phyloP scores from a whole-genome alignment of 2,329 filamentous ascomycete genomes.

The Whalleya microplaca region DNA sequence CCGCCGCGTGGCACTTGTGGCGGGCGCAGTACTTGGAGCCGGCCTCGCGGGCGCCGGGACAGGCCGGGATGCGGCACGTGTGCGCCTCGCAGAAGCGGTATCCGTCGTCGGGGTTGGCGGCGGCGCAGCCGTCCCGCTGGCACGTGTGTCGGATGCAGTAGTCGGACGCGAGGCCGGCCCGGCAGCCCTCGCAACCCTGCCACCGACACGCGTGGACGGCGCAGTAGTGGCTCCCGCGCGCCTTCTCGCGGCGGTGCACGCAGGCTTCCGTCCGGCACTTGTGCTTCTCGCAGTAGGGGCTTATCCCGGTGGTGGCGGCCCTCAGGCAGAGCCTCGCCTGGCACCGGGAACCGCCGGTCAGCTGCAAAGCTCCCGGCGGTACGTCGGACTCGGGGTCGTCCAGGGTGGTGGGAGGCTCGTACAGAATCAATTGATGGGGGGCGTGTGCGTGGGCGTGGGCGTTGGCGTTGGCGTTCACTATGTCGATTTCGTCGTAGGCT shows the following conservation, averaged over 20 bases:
- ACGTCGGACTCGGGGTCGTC: not conserved
- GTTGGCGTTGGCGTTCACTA: too few species aligned
- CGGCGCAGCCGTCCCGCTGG: constrained; percentile 5
- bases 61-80: constrained; percentile 15
- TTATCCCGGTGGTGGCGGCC: not conserved
- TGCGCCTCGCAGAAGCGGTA: constrained; percentile 18
- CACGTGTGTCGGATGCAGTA: constrained; percentile 19
- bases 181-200: constrained; percentile 13
- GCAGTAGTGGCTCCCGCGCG: constrained; percentile 13
- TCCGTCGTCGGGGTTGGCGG: constrained; percentile 14
- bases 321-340: constrained; percentile 21
- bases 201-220: constrained; percentile 17
- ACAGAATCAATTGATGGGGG: constrained; percentile 1
- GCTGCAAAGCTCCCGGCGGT: not conserved
- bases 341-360: constrained; percentile 11
- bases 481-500: constrained; percentile 19
- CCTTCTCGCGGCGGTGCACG: constrained; percentile 14
- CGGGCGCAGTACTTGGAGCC: constrained; percentile 11
- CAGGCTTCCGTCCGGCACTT: constrained; percentile 12
- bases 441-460: too few species aligned
- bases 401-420: not conserved
- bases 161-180: not conserved
- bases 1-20: constrained; percentile 8
- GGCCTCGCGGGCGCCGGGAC: constrained; percentile 11
- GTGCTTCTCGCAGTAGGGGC: constrained; percentile 22